Conservation (phyloP, 139 green algal genomes). For the Microglena sp. region DNA sequence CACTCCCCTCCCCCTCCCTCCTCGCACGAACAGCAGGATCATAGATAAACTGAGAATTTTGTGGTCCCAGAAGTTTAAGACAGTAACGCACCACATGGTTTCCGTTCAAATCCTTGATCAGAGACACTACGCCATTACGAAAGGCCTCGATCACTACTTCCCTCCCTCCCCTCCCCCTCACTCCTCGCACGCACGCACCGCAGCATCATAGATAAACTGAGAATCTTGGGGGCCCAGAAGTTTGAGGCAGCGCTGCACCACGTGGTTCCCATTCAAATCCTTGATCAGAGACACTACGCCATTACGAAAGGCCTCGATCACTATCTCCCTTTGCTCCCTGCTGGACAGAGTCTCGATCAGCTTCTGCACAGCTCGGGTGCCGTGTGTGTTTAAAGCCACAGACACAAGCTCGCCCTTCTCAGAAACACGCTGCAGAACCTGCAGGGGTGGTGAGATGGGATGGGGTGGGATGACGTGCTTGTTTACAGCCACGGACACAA, state of each 20-base stretch:
- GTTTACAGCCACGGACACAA: too few species aligned
- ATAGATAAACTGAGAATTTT: too few species aligned
- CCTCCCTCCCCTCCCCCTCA: slow-evolving; percentile 59
- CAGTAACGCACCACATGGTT: slow-evolving; percentile 99
- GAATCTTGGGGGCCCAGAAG: slow-evolving; percentile 53
- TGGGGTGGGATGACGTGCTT: too few species aligned
- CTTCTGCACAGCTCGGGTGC: slow-evolving; percentile 95
- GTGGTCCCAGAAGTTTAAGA: too few species aligned
- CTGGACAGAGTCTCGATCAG: slow-evolving; percentile 82
- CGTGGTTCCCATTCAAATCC: slow-evolving; percentile 98
- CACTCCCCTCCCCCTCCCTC: too few species aligned
- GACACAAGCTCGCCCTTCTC: slow-evolving; percentile 66
- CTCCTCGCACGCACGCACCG: too few species aligned
- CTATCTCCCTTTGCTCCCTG: slow-evolving; percentile 61
- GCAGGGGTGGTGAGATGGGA: too few species aligned
- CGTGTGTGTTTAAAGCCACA: slow-evolving; percentile 91
- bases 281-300: slow-evolving; percentile 93
- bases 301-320: slow-evolving; percentile 48
- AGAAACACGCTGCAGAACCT: slow-evolving; percentile 70
- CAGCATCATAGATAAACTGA: slow-evolving; percentile 87
- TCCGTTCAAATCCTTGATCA: slow-evolving; percentile 97
- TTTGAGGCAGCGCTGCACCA: slow-evolving; percentile 94
- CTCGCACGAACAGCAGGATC: too few species aligned
- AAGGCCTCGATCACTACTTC: slow-evolving; percentile 65
- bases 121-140: slow-evolving; percentile 67